Base-by-base conservation (phyloP, 202 grass and related monocot genomes). In the Cymbopogon flexuosus region DNA sequence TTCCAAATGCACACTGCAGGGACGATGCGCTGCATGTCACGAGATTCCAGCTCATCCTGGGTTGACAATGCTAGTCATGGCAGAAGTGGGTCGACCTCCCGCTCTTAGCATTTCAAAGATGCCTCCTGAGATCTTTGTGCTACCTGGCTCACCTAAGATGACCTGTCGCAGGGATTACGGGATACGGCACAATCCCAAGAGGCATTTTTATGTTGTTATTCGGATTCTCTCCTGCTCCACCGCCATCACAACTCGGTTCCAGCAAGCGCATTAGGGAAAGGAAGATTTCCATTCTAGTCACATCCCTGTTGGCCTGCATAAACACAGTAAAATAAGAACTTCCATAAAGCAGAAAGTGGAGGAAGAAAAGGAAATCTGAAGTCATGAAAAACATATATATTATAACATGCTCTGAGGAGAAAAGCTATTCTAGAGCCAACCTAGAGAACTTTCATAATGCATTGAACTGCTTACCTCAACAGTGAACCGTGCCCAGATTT, bases 261-360 rank as follows among this genome's bases (percentile, higher is more conserved):
- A 97, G 69, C 40, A 97, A 86, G 51, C 71, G 89, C 65, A 97
- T 88, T 5, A 97, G 89, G 33, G 91, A 94, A 35, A 97, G 79
- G 47, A 97, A 94, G 64, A 97, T 97, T 74, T 97, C 94, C 92
- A 92, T 97, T 61, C 94, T 88, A n/a, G 94, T 97, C 37, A 92
- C 81, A 11, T 94, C 87, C 79, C 89, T 90, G 74, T 93, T 97
- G 67, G 94, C 91, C 94, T 97, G 81, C 62, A 87, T 9, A 56
- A 73, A 72, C 5, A 31, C 0, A 73, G 73, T n/a, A 59, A 61
- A 51, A 70, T 61, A 69, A 79, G 69, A 43, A 66, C 57, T 56
- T 14, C 45, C 22, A 8, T 35, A 62, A 43, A 63, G 57, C 29
- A 76, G 70, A 13, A 16, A 43, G 12, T 16, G 15, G 62, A 78